These are phyloP conservation scores for Magnaporthales sp. DNA, from an alignment of 2,329 filamentous ascomycete species.

Conservation along the genomic window DNA sequence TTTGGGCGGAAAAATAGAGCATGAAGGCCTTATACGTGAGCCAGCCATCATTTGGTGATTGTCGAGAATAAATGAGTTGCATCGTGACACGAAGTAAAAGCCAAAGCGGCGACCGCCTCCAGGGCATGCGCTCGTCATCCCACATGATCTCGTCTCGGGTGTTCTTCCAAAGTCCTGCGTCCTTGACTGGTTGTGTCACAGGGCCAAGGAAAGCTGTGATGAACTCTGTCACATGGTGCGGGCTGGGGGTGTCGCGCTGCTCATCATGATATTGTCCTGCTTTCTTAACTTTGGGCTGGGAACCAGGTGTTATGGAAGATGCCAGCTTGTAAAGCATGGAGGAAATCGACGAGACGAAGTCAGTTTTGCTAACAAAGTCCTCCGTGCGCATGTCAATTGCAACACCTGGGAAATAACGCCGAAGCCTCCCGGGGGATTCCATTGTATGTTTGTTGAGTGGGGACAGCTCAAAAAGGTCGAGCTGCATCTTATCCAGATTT, in stretches of 20 bases:
- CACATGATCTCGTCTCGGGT: not conserved
- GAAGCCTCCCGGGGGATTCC: not conserved
- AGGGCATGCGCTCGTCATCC: not conserved
- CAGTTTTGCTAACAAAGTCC: not conserved
- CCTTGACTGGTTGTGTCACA: not conserved
- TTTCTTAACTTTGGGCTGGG: not conserved
- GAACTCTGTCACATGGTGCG: not conserved
- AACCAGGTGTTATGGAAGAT: not conserved
- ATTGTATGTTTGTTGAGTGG: not conserved
- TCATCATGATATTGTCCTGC: not conserved
- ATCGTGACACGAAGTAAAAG: not conserved
- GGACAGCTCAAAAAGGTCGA: constrained; percentile 1
- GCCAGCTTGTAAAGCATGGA: not conserved
- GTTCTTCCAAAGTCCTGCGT: constrained; percentile 1
- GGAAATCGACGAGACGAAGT: not conserved
- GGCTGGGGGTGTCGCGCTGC: not conserved
- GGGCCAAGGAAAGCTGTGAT: not conserved
- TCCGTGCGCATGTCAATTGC: not conserved
- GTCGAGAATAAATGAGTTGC: not conserved
- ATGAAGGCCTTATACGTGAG: constrained; percentile 1
- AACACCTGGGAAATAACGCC: not conserved
- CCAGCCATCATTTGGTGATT: not conserved
- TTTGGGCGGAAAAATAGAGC: not conserved
- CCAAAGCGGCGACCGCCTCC: not conserved
- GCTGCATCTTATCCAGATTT: not conserved